Conservation (phyloP, 192 early-diverging fungal genomes). For the Kickxella alabastrina region DNA sequence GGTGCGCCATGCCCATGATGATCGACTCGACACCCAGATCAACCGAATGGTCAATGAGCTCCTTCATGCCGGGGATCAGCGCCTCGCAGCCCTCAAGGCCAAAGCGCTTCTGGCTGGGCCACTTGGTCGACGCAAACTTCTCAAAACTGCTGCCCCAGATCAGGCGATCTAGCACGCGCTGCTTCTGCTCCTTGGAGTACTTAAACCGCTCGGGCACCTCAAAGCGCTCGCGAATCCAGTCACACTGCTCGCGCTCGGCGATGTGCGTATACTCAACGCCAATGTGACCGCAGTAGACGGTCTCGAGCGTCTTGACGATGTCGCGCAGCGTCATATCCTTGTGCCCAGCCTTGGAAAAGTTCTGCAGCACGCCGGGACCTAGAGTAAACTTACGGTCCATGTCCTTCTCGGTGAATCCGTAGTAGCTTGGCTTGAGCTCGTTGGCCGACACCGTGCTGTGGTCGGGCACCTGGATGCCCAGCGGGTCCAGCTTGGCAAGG, state of each 20-base stretch:
- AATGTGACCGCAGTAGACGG: conserved; percentile 88
- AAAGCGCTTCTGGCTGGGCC: conserved; percentile 95
- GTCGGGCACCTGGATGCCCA: conserved; percentile 74
- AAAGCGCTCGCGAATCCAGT: conserved; percentile 92
- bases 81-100: conserved; percentile 97
- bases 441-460: conserved; percentile 55
- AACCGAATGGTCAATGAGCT: conserved; percentile 93
- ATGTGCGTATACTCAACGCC: conserved; percentile 99
- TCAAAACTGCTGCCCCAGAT: conserved; percentile 98
- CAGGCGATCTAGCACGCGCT: conserved; percentile 90
- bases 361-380: conserved; percentile 92
- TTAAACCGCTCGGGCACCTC: conserved; percentile 88
- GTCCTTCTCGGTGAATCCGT: conserved; percentile 92
- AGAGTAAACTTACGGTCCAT: conserved; percentile 88
- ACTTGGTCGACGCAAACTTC: conserved; percentile 93
- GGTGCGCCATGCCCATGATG: conserved; percentile 98
- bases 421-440: conserved; percentile 83
- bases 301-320: conserved; percentile 77
- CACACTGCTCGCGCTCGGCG: conserved; percentile 89
- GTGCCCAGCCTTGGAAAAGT: conserved; percentile 66
- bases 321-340: conserved; percentile 83
- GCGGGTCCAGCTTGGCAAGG: conserved; percentile 91
- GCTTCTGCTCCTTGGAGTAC: conserved; percentile 87
- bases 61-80: conserved; percentile 98
- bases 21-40: conserved; percentile 93